Evolutionary conservation across 306 rosid species (phyloP).

Genomic region (Coriaria nepalensis): DNA sequence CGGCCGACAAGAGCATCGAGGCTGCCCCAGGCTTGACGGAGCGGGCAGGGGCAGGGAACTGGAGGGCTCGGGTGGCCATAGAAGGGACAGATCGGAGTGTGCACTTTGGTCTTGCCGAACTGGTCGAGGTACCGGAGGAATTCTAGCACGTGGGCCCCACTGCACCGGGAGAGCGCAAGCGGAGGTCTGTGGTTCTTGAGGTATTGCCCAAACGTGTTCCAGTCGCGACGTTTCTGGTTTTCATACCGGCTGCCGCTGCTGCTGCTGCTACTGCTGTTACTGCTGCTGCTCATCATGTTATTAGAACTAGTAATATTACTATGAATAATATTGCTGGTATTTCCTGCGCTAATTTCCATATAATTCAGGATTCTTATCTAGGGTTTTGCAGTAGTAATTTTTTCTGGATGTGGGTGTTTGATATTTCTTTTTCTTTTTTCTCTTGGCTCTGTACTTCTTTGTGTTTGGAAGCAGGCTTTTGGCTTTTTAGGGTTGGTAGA

Average conservation of each 20-base stretch:
- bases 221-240: constrained; percentile 14
- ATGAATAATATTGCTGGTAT: no score
- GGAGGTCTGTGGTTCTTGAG: constrained; percentile 13
- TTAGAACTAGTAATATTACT: no score
- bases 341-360: no score
- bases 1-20: constrained; percentile 13
- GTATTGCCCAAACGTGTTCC: constrained; percentile 14
- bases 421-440: no score
- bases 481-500: no score
- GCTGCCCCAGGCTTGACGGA: constrained; percentile 13
- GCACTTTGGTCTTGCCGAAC: constrained; percentile 15
- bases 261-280: neutral
- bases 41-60: constrained; percentile 11
- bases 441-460: no score
- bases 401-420: no score
- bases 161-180: constrained; percentile 9
- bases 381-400: no score
- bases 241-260: constrained; percentile 12
- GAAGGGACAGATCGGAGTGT: constrained; percentile 7
- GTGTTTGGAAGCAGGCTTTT: no score
- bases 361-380: no score
- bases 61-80: constrained; percentile 9
- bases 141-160: constrained; percentile 14
- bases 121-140: constrained; percentile 14
- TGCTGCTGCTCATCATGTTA: neutral